phyloP scores from a whole-genome alignment of 179 eudicot species.

The Patellifolia procumbens region DNA sequence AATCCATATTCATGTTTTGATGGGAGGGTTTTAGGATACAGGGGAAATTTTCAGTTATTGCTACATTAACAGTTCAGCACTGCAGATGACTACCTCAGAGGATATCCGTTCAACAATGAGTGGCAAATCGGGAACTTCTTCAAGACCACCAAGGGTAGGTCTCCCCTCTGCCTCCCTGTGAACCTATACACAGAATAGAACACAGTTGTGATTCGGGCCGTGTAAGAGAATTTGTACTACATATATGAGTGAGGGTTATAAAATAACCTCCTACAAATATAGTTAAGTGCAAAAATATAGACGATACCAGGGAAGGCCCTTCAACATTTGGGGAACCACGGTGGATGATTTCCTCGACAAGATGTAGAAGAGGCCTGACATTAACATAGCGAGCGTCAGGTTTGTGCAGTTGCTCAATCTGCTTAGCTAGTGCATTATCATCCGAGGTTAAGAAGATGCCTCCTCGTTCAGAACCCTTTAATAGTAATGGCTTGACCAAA shows the following conservation, averaged over 20 bases:
- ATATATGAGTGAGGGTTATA: no score
- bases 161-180: slow-evolving; percentile 24
- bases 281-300: background rate
- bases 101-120: slow-evolving; percentile 47
- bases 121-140: slow-evolving; percentile 47
- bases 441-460: slow-evolving; percentile 50
- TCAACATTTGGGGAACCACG: slow-evolving; percentile 36
- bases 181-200: slow-evolving; percentile 13
- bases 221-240: no score
- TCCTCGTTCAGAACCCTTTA: slow-evolving; percentile 13
- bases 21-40: no score
- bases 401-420: slow-evolving; percentile 47
- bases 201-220: no score
- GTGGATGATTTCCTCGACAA: slow-evolving; percentile 56
- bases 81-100: slow-evolving; percentile 40
- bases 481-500: slow-evolving; percentile 9
- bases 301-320: slow-evolving; percentile 26
- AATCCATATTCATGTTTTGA: background rate
- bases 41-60: background rate
- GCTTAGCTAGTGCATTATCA: slow-evolving; percentile 52
- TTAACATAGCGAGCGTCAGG: slow-evolving; percentile 56
- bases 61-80: background rate
- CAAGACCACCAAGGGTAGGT: slow-evolving; percentile 27
- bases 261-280: background rate
- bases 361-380: slow-evolving; percentile 48